phyloP scores from a whole-genome alignment of 2,329 filamentous ascomycete genomes.

The Cladosporium sp. region DNA sequence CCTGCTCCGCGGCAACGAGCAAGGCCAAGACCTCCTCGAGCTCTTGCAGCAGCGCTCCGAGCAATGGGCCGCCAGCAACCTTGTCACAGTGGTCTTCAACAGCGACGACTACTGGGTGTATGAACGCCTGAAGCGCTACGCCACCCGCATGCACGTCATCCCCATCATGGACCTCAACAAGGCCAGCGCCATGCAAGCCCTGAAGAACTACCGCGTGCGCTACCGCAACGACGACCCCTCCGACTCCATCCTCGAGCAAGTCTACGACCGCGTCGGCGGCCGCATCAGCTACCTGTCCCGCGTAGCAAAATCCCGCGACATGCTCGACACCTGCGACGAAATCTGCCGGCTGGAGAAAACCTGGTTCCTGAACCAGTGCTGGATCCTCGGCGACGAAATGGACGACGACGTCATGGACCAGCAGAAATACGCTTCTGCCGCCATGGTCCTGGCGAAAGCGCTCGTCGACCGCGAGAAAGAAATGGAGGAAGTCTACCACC shows the following conservation, averaged over 20 bases:
- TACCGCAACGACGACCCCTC: conserved; percentile 68
- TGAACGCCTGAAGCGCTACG: conserved; percentile 86
- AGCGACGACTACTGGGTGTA: conserved; percentile 99
- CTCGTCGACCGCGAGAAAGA: conserved; percentile 80
- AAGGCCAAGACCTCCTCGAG: conserved; percentile 90
- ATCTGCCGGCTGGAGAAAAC: conserved; percentile 72
- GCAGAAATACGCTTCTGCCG: conserved; percentile 91
- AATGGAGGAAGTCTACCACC: conserved; percentile 63
- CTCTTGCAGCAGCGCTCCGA: conserved; percentile 94
- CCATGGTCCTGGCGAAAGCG: conserved; percentile 89
- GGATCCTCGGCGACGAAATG: conserved; percentile 73
- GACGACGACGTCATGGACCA: conserved; percentile 99
- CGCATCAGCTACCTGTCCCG: conserved; percentile 84
- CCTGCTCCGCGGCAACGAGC: conserved; percentile 84
- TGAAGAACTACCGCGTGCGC: conserved; percentile 75
- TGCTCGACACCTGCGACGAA: conserved; percentile 73
- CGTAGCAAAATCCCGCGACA: conserved; percentile 82
- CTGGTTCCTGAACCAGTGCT: conserved; percentile 78
- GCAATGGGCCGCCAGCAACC: conserved; percentile 88
- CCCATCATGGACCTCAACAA: conserved; percentile 82
- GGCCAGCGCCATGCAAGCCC: conserved; percentile 70
- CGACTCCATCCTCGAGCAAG: conserved; percentile 62
- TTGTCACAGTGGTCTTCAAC: conserved; percentile 92
- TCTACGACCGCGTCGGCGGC: conserved; percentile 86
- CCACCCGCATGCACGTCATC: conserved; percentile 92